Percentiles rank a stretch among this genome's conserved stretches.
These are phyloP conservation scores for Talaromyces nanjingensis DNA, from an alignment of 495 filamentous ascomycete species.

Conservation along the genomic window DNA sequence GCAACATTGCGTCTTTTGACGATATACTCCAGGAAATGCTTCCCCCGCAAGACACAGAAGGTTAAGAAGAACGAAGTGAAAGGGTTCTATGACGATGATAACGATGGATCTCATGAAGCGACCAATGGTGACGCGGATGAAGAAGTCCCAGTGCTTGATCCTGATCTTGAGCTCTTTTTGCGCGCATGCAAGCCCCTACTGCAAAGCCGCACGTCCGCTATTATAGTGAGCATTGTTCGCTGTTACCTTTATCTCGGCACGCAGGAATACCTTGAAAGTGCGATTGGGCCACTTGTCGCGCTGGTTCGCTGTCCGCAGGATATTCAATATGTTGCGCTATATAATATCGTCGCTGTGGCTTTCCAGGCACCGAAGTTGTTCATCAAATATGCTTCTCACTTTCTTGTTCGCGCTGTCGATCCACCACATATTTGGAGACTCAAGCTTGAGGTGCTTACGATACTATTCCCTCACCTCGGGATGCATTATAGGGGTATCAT, in stretches of 20 bases:
- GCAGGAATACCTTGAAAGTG: constrained; percentile 56
- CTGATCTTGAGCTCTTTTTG: constrained; percentile 77
- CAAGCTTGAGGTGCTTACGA: constrained; percentile 82
- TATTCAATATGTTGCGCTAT: constrained; percentile 79
- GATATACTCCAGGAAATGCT: constrained; percentile 79
- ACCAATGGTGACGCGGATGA: constrained; percentile 31
- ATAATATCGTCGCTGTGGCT: constrained; percentile 88
- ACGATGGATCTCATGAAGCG: constrained; percentile 28
- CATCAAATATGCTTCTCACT: constrained; percentile 76
- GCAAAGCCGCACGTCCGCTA: constrained; percentile 86
- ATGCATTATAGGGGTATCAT: constrained; percentile 74
- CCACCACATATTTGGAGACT: constrained; percentile 78
- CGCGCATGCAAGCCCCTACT: constrained; percentile 75
- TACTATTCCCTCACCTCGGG: constrained; percentile 80
- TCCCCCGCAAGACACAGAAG: constrained; percentile 60
- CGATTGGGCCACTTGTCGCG: constrained; percentile 78
- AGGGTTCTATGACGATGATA: constrained; percentile 71
- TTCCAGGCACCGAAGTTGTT: constrained; percentile 67
- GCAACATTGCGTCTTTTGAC: constrained; percentile 74
- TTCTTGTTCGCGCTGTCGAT: constrained; percentile 75
- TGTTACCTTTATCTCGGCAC: constrained; percentile 80
- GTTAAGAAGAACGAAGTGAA: constrained; percentile 48
- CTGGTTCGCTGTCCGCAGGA: constrained; percentile 78
- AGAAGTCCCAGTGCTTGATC: constrained; percentile 57
- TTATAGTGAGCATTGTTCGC: constrained; percentile 79